phyloP scores from a whole-genome alignment of 441 rosid genomes.

The Adansonia grandidieri region DNA sequence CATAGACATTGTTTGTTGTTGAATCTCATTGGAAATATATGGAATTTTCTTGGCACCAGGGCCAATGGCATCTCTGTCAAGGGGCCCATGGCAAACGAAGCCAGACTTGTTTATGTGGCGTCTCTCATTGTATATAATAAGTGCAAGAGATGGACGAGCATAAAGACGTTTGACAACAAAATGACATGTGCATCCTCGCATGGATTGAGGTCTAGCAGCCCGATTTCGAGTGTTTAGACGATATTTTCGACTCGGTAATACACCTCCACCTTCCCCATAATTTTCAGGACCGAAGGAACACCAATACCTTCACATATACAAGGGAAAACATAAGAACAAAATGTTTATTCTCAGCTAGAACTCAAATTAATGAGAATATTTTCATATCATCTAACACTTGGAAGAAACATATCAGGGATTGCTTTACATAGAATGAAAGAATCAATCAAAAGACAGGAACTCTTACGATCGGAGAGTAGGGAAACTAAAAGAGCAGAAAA shows the following conservation, averaged over 20 bases:
- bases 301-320: slow-evolving; percentile 65
- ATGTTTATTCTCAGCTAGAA: slow-evolving; percentile 4
- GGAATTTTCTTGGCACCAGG: slow-evolving; percentile 93
- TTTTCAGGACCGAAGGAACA: slow-evolving; percentile 97
- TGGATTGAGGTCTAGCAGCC: slow-evolving; percentile 93
- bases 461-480: not conserved
- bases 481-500: slow-evolving; percentile 3
- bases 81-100: slow-evolving; percentile 91
- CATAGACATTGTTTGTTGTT: slow-evolving; percentile 94
- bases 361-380: not conserved
- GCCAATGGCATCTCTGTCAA: slow-evolving; percentile 92
- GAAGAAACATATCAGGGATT: not conserved
- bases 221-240: slow-evolving; percentile 86
- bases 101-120: slow-evolving; percentile 89
- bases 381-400: not conserved
- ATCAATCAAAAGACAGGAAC: not conserved
- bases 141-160: slow-evolving; percentile 77
- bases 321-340: slow-evolving; percentile 12
- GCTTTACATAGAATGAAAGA: not conserved
- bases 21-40: slow-evolving; percentile 79
- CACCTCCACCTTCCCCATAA: slow-evolving; percentile 90
- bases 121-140: slow-evolving; percentile 74
- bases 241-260: slow-evolving; percentile 86
- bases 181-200: slow-evolving; percentile 93
- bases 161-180: slow-evolving; percentile 84